phyloP scores from a whole-genome alignment of 805 yeast genomes.

The Pichia rugopelliculosa region DNA sequence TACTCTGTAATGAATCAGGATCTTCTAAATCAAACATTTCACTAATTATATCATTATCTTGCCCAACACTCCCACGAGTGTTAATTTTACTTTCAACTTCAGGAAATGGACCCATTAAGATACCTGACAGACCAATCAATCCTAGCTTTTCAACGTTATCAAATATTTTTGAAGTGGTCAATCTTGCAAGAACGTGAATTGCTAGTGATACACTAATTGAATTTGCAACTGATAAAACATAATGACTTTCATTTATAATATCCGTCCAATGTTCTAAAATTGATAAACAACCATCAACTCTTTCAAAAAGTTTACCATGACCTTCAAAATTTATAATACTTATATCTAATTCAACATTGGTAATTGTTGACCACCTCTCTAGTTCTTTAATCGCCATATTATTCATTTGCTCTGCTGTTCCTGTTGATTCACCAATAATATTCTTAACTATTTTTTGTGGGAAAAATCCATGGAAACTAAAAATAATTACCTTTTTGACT shows the following conservation, averaged over 20 bases:
- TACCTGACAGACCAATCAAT: constrained; percentile 84
- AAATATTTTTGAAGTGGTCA: constrained; percentile 47
- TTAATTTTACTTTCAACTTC: constrained; percentile 79
- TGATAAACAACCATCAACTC: constrained; percentile 67
- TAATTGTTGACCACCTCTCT: constrained; percentile 48
- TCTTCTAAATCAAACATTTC: constrained; percentile 87
- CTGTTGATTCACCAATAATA: constrained; percentile 86
- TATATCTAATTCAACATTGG: constrained; percentile 39
- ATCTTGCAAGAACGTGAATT: constrained; percentile 49
- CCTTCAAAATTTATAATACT: constrained; percentile 87
- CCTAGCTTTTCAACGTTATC: constrained; percentile 54
- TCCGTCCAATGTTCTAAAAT: constrained; percentile 62
- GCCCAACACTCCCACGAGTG: constrained; percentile 59
- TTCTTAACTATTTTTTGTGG: constrained; percentile 81
- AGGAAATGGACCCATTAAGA: constrained; percentile 82
- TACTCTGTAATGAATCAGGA: constrained; percentile 61
- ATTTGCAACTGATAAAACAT: constrained; percentile 78
- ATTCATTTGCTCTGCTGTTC: constrained; percentile 77
- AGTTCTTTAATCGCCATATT: constrained; percentile 72
- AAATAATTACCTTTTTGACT: constrained; percentile 55
- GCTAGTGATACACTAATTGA: constrained; percentile 93
- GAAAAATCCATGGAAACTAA: constrained; percentile 93
- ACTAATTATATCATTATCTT: constrained; percentile 77
- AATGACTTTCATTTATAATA: constrained; percentile 57
- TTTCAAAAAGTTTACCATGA: constrained; percentile 79